A percentile compares a stretch with the other conserved stretches of the same genome.
Evolutionary conservation across 768 basidiomycete genomes (phyloP).

Genomic region (Agaricus blazei): DNA sequence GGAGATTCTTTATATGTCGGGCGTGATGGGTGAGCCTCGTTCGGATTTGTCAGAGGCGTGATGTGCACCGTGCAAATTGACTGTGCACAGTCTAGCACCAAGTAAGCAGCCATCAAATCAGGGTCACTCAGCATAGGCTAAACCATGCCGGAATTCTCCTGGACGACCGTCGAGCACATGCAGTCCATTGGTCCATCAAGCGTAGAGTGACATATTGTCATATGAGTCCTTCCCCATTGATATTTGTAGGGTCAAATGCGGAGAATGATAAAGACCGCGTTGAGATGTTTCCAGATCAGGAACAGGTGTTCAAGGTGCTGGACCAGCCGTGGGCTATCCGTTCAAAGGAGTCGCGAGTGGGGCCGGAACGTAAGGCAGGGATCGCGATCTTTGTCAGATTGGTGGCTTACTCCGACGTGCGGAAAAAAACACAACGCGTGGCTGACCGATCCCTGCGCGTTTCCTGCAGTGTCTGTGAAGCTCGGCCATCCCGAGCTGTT

Average conservation of each 20-base stretch:
- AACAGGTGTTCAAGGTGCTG: background rate
- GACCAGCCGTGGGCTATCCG: no score
- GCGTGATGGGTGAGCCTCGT: background rate
- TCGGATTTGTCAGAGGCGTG: conserved; percentile 4
- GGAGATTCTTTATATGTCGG: background rate
- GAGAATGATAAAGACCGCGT: conserved; percentile 28
- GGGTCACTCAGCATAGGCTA: background rate
- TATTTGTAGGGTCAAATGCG: conserved; percentile 20
- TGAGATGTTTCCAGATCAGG: conserved; percentile 22
- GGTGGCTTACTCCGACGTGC: no score
- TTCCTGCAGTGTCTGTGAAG: no score
- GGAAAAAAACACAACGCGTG: background rate
- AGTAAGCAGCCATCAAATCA: background rate
- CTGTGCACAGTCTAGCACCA: background rate
- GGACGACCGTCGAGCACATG: background rate
- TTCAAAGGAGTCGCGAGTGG: background rate
- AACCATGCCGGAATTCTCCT: conserved; percentile 1
- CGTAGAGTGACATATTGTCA: conserved; percentile 1
- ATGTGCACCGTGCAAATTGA: background rate
- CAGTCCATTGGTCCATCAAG: background rate
- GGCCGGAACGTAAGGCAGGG: background rate
- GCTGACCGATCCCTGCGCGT: background rate
- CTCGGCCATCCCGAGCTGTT: no score
- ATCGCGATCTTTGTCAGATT: background rate
- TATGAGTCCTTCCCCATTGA: background rate